Percentiles rank a stretch among this genome's conserved stretches.
Conservation (phyloP, 495 filamentous ascomycete genomes). For the Tuber aestivum region DNA sequence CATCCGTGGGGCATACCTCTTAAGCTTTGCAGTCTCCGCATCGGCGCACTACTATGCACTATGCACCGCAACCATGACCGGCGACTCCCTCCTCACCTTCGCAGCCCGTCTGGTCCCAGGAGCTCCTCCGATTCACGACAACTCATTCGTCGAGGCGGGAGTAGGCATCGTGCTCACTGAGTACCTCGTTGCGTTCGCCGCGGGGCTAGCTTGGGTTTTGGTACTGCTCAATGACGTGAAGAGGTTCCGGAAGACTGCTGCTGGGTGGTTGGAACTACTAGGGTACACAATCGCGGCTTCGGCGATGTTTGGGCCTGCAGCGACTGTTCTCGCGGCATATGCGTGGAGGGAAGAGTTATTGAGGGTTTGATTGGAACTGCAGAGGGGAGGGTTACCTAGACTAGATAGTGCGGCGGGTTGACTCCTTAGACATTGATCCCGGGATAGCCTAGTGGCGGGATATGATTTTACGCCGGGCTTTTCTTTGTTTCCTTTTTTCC, state of each 20-base stretch:
- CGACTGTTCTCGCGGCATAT: slow-evolving; percentile 12
- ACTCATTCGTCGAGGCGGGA: slow-evolving; percentile 6
- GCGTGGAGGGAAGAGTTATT: slow-evolving; percentile 21
- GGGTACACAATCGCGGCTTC: not conserved
- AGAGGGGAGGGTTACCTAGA: not conserved
- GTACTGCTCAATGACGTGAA: slow-evolving; percentile 19
- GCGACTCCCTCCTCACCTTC: not conserved
- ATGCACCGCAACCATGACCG: not conserved
- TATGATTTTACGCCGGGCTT: not conserved
- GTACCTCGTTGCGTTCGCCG: slow-evolving; percentile 13
- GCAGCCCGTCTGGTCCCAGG: not conserved
- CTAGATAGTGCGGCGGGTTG: not conserved
- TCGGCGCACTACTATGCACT: slow-evolving; percentile 30
- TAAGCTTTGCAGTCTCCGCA: slow-evolving; percentile 15
- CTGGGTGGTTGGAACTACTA: slow-evolving; percentile 2
- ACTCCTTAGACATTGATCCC: not conserved
- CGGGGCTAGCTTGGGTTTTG: slow-evolving; percentile 17
- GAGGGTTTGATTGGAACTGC: not conserved
- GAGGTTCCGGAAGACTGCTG: slow-evolving; percentile 7
- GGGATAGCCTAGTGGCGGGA: not conserved
- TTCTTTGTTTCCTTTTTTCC: not conserved
- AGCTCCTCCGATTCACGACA: not conserved
- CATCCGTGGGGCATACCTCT: slow-evolving; percentile 30
- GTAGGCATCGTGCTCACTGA: not conserved
- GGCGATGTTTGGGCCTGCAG: slow-evolving; percentile 14